phyloP scores from a whole-genome alignment of 192 early-diverging fungal genomes.

The Umbelopsis ramanniana region DNA sequence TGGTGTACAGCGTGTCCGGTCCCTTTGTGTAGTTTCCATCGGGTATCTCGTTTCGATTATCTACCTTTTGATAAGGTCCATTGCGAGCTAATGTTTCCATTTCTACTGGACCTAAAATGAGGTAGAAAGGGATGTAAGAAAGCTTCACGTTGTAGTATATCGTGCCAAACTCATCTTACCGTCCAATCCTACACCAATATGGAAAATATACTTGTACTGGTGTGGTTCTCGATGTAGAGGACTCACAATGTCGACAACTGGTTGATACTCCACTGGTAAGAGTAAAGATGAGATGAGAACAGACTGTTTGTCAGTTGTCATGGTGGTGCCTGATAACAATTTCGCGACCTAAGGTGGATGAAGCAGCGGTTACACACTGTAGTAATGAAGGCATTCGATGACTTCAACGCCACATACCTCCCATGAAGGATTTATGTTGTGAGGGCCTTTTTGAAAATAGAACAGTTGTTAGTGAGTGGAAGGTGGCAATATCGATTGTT shows the following conservation, averaged over 20 bases:
- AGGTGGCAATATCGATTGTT: not conserved
- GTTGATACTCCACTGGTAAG: constrained; percentile 25
- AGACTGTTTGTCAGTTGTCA: not conserved
- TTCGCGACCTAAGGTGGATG: not conserved
- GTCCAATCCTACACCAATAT: constrained; percentile 27
- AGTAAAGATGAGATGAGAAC: not conserved
- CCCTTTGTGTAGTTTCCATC: not conserved
- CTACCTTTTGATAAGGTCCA: constrained; percentile 3
- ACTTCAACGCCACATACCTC: not conserved
- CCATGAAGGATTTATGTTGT: constrained; percentile 15
- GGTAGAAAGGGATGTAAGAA: too few relatives aligned
- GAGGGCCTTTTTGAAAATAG: not conserved
- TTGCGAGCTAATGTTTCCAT: not conserved
- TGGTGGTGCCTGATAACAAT: not conserved
- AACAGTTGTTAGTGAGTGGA: not conserved
- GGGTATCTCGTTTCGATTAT: constrained; percentile 13
- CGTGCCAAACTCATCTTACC: not conserved
- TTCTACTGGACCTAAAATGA: not conserved
- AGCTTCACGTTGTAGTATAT: too few relatives aligned
- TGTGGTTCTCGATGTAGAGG: constrained; percentile 11
- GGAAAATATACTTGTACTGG: constrained; percentile 24
- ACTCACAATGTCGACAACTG: constrained; percentile 18
- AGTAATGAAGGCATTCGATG: not conserved
- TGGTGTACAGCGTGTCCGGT: not conserved
- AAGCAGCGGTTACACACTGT: not conserved